Conservation (phyloP, 805 yeast species). For the Cyberlindnera veronae region DNA sequence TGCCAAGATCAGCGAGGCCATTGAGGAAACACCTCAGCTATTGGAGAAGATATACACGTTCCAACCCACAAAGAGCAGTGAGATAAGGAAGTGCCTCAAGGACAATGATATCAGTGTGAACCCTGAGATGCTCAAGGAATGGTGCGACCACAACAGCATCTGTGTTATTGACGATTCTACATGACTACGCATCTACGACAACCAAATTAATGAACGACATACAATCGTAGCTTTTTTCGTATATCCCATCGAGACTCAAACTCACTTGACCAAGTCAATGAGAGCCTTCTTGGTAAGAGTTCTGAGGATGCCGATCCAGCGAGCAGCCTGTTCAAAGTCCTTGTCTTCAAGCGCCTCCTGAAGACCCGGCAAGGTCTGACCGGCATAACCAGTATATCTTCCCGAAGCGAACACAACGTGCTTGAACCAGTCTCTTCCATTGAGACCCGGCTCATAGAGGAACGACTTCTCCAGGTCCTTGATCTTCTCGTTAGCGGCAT, state of each 20-base stretch:
- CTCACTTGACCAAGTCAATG: constrained; percentile 2
- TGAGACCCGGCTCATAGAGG: constrained; percentile 42
- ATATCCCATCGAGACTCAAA: no score
- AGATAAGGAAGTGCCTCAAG: constrained; percentile 5
- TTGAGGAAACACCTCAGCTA: constrained; percentile 7
- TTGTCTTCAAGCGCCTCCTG: constrained; percentile 50
- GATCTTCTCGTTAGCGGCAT: constrained; percentile 33
- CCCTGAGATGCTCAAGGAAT: constrained; percentile 15
- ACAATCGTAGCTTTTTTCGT: not conserved
- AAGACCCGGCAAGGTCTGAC: constrained; percentile 50
- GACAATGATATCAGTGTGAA: constrained; percentile 10
- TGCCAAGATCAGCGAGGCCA: constrained; percentile 13
- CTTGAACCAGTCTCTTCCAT: constrained; percentile 49
- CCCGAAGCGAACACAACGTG: constrained; percentile 53
- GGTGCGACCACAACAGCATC: constrained; percentile 28
- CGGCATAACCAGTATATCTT: constrained; percentile 53
- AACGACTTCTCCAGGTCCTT: constrained; percentile 43
- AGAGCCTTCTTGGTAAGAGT: constrained; percentile 10
- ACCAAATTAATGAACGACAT: constrained; percentile 1
- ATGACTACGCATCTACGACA: no score
- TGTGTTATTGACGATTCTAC: constrained; percentile 18
- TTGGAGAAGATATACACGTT: constrained; percentile 24
- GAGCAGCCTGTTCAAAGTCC: constrained; percentile 31
- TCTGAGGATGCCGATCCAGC: constrained; percentile 28
- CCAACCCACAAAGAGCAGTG: constrained; percentile 18